Conservation (phyloP, 2,329 filamentous ascomycete genomes). For the Scedosporium aurantiacum region DNA sequence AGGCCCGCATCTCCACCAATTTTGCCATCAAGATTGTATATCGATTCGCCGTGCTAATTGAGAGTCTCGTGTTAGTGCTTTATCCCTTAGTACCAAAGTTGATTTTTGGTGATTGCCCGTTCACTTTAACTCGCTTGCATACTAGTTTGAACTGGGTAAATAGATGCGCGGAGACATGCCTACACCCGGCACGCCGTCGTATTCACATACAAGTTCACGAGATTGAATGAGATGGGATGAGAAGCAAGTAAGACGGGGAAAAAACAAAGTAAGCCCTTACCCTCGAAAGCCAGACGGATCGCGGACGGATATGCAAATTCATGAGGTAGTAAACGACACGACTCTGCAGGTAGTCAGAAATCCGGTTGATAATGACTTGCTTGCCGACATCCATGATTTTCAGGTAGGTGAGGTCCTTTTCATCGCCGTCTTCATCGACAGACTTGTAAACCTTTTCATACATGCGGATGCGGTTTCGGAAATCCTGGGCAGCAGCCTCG, state of each 20-base stretch:
- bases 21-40: slow-evolving; percentile 80
- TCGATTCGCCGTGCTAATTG: slow-evolving; percentile 80
- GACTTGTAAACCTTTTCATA: slow-evolving; percentile 97
- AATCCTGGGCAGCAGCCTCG: slow-evolving; percentile 80
- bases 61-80: background rate
- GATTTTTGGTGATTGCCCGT: too few species aligned
- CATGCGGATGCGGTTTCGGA: slow-evolving; percentile 86
- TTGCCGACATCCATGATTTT: slow-evolving; percentile 96
- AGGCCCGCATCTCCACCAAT: slow-evolving; percentile 89
- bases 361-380: slow-evolving; percentile 95
- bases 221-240: background rate
- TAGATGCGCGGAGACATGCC: background rate
- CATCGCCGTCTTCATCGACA: slow-evolving; percentile 69
- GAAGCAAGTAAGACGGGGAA: background rate
- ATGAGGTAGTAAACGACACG: slow-evolving; percentile 96
- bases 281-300: slow-evolving; percentile 91
- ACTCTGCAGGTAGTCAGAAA: slow-evolving; percentile 92
- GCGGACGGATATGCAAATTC: slow-evolving; percentile 93
- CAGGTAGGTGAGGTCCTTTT: slow-evolving; percentile 82
- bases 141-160: too few species aligned
- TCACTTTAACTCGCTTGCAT: too few species aligned
- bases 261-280: slow-evolving; percentile 38
- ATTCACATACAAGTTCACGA: background rate
- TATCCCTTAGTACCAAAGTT: too few species aligned
- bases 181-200: background rate